Conservation (phyloP, 1,139 yeast species). For the Geotrichum carabidarum region DNA sequence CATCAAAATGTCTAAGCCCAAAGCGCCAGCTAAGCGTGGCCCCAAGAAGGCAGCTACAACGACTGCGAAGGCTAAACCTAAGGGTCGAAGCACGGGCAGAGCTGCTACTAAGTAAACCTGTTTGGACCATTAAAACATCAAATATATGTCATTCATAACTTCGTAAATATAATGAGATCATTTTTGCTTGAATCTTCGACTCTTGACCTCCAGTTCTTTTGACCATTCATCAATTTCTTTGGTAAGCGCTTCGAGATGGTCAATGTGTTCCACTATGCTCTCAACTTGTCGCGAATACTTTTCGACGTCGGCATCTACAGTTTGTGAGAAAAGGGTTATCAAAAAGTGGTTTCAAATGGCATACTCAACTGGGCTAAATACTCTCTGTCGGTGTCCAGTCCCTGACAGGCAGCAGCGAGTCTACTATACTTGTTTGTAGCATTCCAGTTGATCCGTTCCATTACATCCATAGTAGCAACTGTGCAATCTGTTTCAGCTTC, state of each 20-base stretch:
- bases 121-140: neutral
- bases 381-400: slow-evolving; percentile 27
- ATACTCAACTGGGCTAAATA: slow-evolving; percentile 17
- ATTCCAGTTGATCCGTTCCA: slow-evolving; percentile 35
- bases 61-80: slow-evolving; percentile 23
- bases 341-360: neutral
- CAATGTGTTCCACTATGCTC: slow-evolving; percentile 46
- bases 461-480: slow-evolving; percentile 32
- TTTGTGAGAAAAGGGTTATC: neutral
- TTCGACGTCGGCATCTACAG: slow-evolving; percentile 37
- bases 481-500: slow-evolving; percentile 37
- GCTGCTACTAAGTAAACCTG: slow-evolving; percentile 14
- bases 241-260: slow-evolving; percentile 44
- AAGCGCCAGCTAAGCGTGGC: slow-evolving; percentile 25
- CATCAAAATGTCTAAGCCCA: slow-evolving; percentile 45
- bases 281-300: slow-evolving; percentile 37
- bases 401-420: slow-evolving; percentile 31
- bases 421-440: slow-evolving; percentile 31
- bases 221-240: slow-evolving; percentile 60
- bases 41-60: slow-evolving; percentile 20
- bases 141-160: neutral
- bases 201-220: slow-evolving; percentile 46
- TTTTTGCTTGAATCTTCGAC: slow-evolving; percentile 27
- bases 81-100: slow-evolving; percentile 23
- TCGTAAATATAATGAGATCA: slow-evolving; percentile 18